Base-by-base conservation (phyloP, 2,329 filamentous ascomycete species). In the Pezizomycotina sp. region DNA sequence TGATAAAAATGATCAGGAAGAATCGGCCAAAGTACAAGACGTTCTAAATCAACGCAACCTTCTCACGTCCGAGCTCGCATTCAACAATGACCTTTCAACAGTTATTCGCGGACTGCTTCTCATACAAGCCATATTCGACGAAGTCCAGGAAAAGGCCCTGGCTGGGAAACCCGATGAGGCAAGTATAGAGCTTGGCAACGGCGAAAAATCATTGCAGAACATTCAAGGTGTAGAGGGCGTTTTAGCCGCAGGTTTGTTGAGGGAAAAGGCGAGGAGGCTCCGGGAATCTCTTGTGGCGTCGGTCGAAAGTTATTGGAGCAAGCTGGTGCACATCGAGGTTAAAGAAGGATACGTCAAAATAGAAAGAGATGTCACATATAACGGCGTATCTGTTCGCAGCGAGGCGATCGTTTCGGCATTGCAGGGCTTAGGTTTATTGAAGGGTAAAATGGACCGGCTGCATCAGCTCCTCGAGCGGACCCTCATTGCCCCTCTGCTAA, bases 241-340 rank as follows among this genome's bases (percentile, higher is more conserved):
- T 2, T 35, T 52, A 15, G 48, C 50, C 3, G 43, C 50, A 6
- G 43, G 40, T 7, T 35, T 52, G 22, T 46, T 50, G 35, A 50
- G 43, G 27, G 50, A 49, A 23, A 46, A 38, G 22, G 43, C 48
- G 3, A 39, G 29, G n/a, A 29, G 19, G 4, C 13, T 52, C 31
- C 33, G 45, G 15, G 42, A 42, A 14, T 22, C 21, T 7, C 18
- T 52, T 8, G 20, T 35, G 16, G 35, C 43, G 9, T 34, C 35
- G n/a, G 43, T 89, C 24, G 67, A 70, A 27, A 62, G 64, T 36
- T 66, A 74, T n/a, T 93, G 83, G 81, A 68, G 68, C 39, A 61
- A 65, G 0, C 60, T 86, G 27, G 60, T 92, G 8, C 57, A 63
- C 1, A 57, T 83, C 12, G 70, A 86, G 50, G 55, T 62, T 1